Evolutionary conservation across 257 asterid species (phyloP).

Genomic region (Eustoma russellianum): DNA sequence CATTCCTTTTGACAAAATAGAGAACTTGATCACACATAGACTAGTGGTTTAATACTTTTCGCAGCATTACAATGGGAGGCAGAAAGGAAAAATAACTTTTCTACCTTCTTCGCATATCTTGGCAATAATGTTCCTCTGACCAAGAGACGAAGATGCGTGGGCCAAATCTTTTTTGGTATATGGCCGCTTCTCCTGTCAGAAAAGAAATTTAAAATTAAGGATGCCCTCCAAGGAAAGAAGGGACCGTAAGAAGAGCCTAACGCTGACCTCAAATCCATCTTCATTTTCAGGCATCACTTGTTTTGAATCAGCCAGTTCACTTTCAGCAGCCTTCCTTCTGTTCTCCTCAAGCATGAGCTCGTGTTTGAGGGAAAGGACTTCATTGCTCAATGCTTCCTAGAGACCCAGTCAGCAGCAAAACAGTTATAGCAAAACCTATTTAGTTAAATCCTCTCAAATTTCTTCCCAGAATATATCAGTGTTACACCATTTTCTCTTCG

Average conservation of each 20-base stretch:
- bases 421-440: conserved; percentile 9
- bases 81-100: conserved; percentile 13
- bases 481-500: background rate
- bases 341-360: conserved; percentile 57
- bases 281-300: conserved; percentile 73
- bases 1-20: conserved; percentile 1
- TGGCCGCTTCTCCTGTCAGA: conserved; percentile 67
- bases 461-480: background rate
- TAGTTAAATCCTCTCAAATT: background rate
- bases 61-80: background rate
- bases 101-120: conserved; percentile 92
- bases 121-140: conserved; percentile 69
- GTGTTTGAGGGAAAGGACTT: conserved; percentile 44
- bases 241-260: conserved; percentile 6
- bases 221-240: conserved; percentile 2
- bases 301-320: conserved; percentile 44
- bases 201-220: conserved; percentile 1
- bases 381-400: conserved; percentile 43
- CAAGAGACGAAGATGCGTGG: conserved; percentile 38
- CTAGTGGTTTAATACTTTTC: background rate
- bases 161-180: conserved; percentile 40
- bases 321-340: conserved; percentile 65
- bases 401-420: conserved; percentile 10
- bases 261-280: conserved; percentile 76
- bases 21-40: background rate